Conservation (phyloP, 352 stramenopile species). For the Phytophthora sp. region DNA sequence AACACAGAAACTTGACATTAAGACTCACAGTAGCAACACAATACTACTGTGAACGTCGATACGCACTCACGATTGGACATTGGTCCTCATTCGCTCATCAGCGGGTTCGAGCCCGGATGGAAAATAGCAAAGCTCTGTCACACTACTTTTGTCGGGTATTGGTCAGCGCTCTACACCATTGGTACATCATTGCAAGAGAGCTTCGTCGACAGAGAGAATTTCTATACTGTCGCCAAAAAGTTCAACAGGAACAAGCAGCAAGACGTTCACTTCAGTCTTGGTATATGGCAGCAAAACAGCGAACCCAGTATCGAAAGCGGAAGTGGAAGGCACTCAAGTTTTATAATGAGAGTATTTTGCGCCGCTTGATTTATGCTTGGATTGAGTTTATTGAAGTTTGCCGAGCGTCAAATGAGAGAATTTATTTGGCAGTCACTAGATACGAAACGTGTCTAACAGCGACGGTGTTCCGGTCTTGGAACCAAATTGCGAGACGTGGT, state of each 20-base stretch:
- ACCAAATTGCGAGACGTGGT: background rate
- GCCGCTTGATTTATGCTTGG: constrained; percentile 23
- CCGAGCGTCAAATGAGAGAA: constrained; percentile 1
- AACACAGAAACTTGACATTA: background rate
- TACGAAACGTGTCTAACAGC: constrained; percentile 4
- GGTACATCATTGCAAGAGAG: constrained; percentile 28
- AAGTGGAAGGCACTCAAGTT: constrained; percentile 21
- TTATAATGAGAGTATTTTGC: constrained; percentile 3
- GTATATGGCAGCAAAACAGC: background rate
- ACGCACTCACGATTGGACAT: constrained; percentile 11
- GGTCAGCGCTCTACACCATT: constrained; percentile 27
- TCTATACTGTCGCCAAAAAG: constrained; percentile 11
- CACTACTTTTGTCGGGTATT: constrained; percentile 36
- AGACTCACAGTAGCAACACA: constrained; percentile 16
- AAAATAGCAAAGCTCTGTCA: constrained; percentile 26
- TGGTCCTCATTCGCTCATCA: constrained; percentile 13
- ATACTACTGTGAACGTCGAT: constrained; percentile 26
- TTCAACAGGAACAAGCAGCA: constrained; percentile 2
- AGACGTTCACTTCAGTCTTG: constrained; percentile 13
- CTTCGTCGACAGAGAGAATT: constrained; percentile 21
- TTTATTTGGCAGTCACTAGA: background rate
- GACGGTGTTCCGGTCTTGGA: constrained; percentile 18
- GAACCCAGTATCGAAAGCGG: background rate
- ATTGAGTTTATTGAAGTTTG: constrained; percentile 1
- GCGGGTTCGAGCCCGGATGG: background rate